These are phyloP conservation scores for Monosiga brevicollis DNA, from an alignment of 78 protist species.

Conservation along the genomic window DNA sequence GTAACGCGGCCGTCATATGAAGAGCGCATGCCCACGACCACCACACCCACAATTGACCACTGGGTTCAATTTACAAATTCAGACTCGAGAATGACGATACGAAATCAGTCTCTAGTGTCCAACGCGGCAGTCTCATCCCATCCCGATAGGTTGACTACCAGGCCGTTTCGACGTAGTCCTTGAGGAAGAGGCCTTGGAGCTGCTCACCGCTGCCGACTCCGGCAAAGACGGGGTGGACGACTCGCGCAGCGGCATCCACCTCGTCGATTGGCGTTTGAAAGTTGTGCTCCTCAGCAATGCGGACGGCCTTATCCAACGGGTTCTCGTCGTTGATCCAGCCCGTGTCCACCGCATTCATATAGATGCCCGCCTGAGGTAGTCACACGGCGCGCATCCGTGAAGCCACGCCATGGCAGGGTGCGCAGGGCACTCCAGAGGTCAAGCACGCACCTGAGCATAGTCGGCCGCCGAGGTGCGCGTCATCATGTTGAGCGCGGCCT, in stretches of 20 bases:
- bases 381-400: too few species aligned
- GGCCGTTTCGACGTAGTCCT: conserved; percentile 33
- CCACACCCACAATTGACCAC: too few species aligned
- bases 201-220: conserved; percentile 12
- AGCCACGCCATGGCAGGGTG: too few species aligned
- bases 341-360: conserved; percentile 75
- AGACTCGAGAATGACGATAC: too few species aligned
- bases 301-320: not conserved
- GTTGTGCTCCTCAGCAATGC: not conserved
- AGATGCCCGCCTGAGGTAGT: conserved; percentile 45
- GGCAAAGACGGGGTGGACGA: conserved; percentile 72
- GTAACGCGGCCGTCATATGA: too few species aligned
- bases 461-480: conserved; percentile 78
- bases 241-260: conserved; percentile 85
- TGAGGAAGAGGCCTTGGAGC: conserved; percentile 31
- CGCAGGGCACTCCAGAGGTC: too few species aligned
- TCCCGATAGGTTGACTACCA: too few species aligned
- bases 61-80: too few species aligned
- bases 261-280: conserved; percentile 83
- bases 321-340: conserved; percentile 64
- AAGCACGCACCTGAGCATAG: conserved; percentile 21
- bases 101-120: too few species aligned
- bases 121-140: too few species aligned
- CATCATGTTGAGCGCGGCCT: conserved; percentile 90
- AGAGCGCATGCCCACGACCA: too few species aligned